Evolutionary conservation across 176 grass and related monocot species (phyloP).

Genomic region (Elymus sibiricus): DNA sequence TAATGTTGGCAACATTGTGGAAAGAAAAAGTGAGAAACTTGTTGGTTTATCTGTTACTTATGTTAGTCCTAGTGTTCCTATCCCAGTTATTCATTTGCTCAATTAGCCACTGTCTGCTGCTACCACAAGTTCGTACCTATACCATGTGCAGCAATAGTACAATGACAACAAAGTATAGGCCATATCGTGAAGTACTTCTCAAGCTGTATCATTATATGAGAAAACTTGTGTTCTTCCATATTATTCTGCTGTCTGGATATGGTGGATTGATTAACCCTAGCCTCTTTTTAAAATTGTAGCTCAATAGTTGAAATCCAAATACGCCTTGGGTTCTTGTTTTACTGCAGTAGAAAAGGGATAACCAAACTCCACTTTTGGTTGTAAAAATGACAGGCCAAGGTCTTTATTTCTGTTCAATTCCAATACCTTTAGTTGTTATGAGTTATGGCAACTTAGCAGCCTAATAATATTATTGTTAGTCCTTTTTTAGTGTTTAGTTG

Average conservation of each 20-base stretch:
- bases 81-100: not conserved
- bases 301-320: slow-evolving; percentile 4
- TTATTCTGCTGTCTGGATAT: not conserved
- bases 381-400: not conserved
- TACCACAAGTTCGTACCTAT: not conserved
- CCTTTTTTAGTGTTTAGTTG: not conserved
- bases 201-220: slow-evolving; percentile 6
- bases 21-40: not conserved
- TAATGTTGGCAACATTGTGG: not conserved
- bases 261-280: not conserved
- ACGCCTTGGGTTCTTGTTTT: not conserved
- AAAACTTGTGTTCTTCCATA: not conserved
- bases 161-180: slow-evolving; percentile 5
- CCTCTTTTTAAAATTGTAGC: not conserved
- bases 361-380: not conserved
- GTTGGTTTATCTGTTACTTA: not conserved
- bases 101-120: not conserved
- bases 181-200: slow-evolving; percentile 1
- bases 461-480: not conserved
- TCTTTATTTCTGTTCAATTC: not conserved
- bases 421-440: not conserved
- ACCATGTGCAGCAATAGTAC: not conserved
- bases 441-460: not conserved
- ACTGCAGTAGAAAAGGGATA: not conserved
- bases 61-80: not conserved